These are phyloP conservation scores for Tricholoma saponaceum DNA, from an alignment of 768 basidiomycete species.

Conservation along the genomic window DNA sequence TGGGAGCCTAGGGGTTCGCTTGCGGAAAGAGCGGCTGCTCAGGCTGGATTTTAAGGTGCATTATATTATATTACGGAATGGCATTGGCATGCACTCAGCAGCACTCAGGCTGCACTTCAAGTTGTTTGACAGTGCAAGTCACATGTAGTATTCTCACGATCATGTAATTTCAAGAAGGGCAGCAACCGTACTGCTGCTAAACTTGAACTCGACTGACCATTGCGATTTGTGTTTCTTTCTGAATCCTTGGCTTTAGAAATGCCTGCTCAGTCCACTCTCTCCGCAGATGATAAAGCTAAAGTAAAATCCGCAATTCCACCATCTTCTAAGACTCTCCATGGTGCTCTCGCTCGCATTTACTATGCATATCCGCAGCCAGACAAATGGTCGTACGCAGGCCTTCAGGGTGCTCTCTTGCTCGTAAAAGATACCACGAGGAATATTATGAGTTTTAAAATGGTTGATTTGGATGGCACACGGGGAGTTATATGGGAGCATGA, in stretches of 20 bases:
- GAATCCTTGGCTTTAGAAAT: not conserved
- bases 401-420: slow-evolving; percentile 83
- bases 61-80: not conserved
- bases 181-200: too few species aligned
- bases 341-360: slow-evolving; percentile 86
- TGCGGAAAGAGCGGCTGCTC: slow-evolving; percentile 57
- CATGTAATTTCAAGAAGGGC: too few species aligned
- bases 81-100: too few species aligned
- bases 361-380: slow-evolving; percentile 75
- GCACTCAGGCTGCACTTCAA: too few species aligned
- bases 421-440: slow-evolving; percentile 55
- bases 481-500: slow-evolving; percentile 95
- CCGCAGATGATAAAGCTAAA: slow-evolving; percentile 70
- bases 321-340: slow-evolving; percentile 69
- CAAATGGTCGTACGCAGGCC: slow-evolving; percentile 83
- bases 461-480: slow-evolving; percentile 80
- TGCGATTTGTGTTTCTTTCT: too few species aligned
- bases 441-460: slow-evolving; percentile 65
- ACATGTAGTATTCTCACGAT: not conserved
- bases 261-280: slow-evolving; percentile 53
- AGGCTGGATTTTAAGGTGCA: slow-evolving; percentile 50
- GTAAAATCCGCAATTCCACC: slow-evolving; percentile 61
- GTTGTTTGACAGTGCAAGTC: too few species aligned
- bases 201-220: too few species aligned
- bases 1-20: slow-evolving; percentile 77